Evolutionary conservation across 345 rosid species (phyloP).

Genomic region (Pistacia vera): DNA sequence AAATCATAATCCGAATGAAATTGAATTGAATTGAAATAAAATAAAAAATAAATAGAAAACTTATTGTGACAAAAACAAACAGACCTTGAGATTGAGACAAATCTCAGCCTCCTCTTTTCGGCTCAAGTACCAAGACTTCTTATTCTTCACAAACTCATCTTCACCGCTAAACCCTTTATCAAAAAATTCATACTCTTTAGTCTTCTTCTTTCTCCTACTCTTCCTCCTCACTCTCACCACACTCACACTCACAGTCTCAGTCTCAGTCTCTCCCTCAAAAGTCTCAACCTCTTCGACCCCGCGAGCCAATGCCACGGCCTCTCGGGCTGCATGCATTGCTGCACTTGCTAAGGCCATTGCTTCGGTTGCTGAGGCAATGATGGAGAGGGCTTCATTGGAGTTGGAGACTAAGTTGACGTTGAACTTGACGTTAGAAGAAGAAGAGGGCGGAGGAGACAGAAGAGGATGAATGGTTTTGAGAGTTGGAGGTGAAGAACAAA

Average conservation of each 20-base stretch:
- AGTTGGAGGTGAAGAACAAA: conserved; percentile 43
- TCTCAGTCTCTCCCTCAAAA: conserved; percentile 6
- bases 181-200: conserved; percentile 33
- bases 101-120: conserved; percentile 52
- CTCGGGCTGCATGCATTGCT: conserved; percentile 29
- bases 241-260: not conserved
- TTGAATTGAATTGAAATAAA: not conserved
- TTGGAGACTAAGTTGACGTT: conserved; percentile 19
- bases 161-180: conserved; percentile 22
- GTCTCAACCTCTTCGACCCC: conserved; percentile 11
- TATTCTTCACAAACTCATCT: conserved; percentile 21
- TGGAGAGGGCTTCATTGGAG: conserved; percentile 9
- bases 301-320: conserved; percentile 34
- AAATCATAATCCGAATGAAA: too few relatives aligned
- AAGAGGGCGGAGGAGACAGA: conserved; percentile 12
- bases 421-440: conserved; percentile 31
- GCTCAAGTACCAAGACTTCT: conserved; percentile 34
- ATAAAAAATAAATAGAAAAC: too few relatives aligned
- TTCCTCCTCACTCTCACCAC: conserved; percentile 34
- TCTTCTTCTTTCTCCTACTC: conserved; percentile 42
- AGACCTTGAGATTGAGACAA: conserved; percentile 50
- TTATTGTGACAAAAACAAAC: not conserved
- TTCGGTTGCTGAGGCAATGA: conserved; percentile 20
- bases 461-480: conserved; percentile 35
- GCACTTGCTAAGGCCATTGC: conserved; percentile 29